A percentile compares a stretch with the other conserved stretches of the same genome.
These are phyloP conservation scores for Miamiensis avidus DNA, from an alignment of 169 alveolate species.

Conservation along the genomic window DNA sequence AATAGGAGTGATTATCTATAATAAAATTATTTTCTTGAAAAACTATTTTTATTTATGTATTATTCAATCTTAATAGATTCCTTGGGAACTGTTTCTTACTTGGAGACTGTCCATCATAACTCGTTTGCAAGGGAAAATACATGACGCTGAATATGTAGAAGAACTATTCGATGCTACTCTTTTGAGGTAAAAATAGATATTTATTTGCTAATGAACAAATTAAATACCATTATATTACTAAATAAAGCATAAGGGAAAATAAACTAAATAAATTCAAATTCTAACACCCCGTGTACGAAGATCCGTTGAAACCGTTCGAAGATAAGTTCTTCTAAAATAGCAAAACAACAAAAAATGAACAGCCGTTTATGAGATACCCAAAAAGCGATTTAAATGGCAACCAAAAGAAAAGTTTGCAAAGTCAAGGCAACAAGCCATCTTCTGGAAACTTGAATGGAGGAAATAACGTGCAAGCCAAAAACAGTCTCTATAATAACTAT, in stretches of 20 bases:
- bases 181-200: background rate
- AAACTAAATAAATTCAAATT: constrained; percentile 6
- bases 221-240: background rate
- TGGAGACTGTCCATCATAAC: constrained; percentile 59
- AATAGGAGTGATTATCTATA: background rate
- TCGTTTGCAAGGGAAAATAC: constrained; percentile 37
- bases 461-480: background rate
- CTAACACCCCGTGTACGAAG: constrained; percentile 2
- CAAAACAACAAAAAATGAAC: no score
- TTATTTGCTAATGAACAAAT: no score
- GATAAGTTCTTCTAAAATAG: no score
- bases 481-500: background rate
- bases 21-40: no score
- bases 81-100: constrained; percentile 33
- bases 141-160: constrained; percentile 61
- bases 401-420: no score
- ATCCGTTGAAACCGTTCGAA: constrained; percentile 1
- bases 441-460: background rate
- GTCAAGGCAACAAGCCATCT: no score
- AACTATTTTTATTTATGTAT: no score
- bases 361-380: no score
- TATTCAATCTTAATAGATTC: background rate
- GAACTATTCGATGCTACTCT: constrained; percentile 60
- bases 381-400: no score
- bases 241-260: constrained; percentile 7